Percentiles rank a stretch among this genome's conserved stretches.
Conservation (phyloP, 768 basidiomycete genomes). For the Boletellus sp. region DNA sequence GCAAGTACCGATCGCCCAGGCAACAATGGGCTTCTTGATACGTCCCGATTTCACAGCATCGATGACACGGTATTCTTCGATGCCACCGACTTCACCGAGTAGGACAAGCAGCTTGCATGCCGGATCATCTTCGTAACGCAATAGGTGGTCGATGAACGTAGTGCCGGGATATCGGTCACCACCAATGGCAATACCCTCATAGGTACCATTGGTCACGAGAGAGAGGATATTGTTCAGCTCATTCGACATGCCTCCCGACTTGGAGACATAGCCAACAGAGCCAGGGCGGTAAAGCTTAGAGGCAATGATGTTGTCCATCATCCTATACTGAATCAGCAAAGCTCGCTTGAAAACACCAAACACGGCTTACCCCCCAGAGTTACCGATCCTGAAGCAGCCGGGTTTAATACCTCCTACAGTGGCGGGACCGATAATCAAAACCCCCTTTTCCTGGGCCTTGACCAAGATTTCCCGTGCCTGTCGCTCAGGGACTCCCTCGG, state of each 20-base stretch:
- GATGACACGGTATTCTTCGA: constrained; percentile 98
- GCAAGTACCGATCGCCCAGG: constrained; percentile 99
- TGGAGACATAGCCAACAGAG: constrained; percentile 97
- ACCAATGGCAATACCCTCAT: constrained; percentile 99
- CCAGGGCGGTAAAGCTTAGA: constrained; percentile 98
- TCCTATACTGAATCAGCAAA: constrained; percentile 42
- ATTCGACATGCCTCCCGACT: constrained; percentile 99
- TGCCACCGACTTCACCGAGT: constrained; percentile 97
- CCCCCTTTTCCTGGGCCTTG: constrained; percentile 78
- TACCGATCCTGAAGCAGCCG: constrained; percentile 99
- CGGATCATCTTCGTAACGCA: constrained; percentile 95
- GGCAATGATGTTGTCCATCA: constrained; percentile 99
- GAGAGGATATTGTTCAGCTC: constrained; percentile 99
- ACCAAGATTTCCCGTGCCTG: constrained; percentile 96
- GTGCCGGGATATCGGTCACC: constrained; percentile 99
- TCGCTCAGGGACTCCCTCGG: constrained; percentile 97
- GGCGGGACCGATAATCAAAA: constrained; percentile 94
- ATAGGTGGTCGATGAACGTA: constrained; percentile 97
- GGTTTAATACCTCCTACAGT: constrained; percentile 99
- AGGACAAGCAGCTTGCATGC: constrained; percentile 99
- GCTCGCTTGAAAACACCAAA: background rate
- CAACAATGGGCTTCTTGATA: constrained; percentile 98
- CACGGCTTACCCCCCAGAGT: constrained; percentile 83
- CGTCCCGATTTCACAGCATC: constrained; percentile 90
- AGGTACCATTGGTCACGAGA: constrained; percentile 93